Evolutionary conservation across 768 basidiomycete species (phyloP), one percentile per base, ranked within the genome.

Genomic region (Suillus subaureus): DNA sequence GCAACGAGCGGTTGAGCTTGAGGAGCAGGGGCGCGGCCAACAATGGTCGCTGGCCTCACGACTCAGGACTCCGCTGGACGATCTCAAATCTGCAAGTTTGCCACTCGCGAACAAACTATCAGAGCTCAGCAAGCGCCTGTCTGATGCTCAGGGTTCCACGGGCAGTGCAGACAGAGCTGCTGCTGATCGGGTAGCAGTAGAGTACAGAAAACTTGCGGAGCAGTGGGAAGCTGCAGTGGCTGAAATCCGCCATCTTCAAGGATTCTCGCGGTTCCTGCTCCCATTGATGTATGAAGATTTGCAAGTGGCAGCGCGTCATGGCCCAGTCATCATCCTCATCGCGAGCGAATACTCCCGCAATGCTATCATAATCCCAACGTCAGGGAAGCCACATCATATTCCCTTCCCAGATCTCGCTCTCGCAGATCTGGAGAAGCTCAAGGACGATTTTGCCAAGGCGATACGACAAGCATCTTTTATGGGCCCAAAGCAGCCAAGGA

Each of bases 231-330:
- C 11, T 15, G 61, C 54, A 1, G 61, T 61, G 12, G 45, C 15
- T 9, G 63, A 71, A 28, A 62, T 69, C 3, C 43, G 72, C 26
- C 28, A 37, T 5, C 21, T 66, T 33, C 52, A 61, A 3, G 66
- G 70, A 0, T 71, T 73, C 56, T 64, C 70, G 4, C 26, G 37
- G 3, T 73, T 73, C 52, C 61, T 74, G 4, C 51, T 60, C 23
- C 70, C 73, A 18, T 33, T 61, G 5, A 51, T 40, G 13, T 65
- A 69, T 16, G 26, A 28, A 6, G 65, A 71, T 6, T 62, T 74
- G 16, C n/a, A 35, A 21, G n/a, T 33, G 6, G 72, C 72, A 13
- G 70, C 72, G 1, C 23, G 42, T 9, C 49, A 69, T 8, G 72
- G 11, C 12, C 37, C 37, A 39, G 37, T 39, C 3, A 37, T 37